These are phyloP conservation scores for Uromyces viciae-fabae DNA, from an alignment of 1,284 basidiomycete genomes.

Conservation along the genomic window DNA sequence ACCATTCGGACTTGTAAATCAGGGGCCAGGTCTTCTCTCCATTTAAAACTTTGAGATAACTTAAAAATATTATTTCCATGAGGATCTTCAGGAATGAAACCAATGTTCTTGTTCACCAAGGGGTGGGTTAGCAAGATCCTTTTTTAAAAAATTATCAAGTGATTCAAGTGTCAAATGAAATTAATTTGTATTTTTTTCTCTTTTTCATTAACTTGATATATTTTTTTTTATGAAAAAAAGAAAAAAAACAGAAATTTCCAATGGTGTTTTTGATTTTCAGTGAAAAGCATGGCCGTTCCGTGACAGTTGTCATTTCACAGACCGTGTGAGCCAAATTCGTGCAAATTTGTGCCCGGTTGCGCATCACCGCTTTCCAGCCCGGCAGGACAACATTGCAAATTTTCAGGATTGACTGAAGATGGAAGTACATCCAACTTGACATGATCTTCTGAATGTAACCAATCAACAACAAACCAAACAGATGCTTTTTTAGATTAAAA, in stretches of 20 bases:
- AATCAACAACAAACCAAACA: too few species aligned
- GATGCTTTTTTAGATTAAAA: too few species aligned
- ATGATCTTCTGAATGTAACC: too few species aligned
- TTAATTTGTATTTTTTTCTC: neutral
- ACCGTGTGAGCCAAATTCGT: too few species aligned
- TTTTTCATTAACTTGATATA: neutral
- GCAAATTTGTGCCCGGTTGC: too few species aligned
- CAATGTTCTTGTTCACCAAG: neutral
- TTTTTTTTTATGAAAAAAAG: too few species aligned
- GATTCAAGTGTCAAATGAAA: neutral
- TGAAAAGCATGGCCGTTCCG: neutral
- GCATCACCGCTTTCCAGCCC: too few species aligned
- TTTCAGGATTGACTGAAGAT: too few species aligned
- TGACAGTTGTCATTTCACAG: neutral
- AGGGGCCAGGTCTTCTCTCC: neutral
- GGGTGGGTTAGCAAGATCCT: slow-evolving; percentile 20
- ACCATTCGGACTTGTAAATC: neutral
- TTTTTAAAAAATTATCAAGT: neutral
- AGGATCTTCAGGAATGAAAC: neutral
- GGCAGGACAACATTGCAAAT: too few species aligned
- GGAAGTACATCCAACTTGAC: too few species aligned
- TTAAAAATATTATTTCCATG: neutral
- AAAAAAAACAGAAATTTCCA: too few species aligned
- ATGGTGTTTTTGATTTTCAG: neutral
- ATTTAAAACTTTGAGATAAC: neutral